These are phyloP conservation scores for Paradendryphiella salina DNA, from an alignment of 2,329 filamentous ascomycete species.

Conservation along the genomic window DNA sequence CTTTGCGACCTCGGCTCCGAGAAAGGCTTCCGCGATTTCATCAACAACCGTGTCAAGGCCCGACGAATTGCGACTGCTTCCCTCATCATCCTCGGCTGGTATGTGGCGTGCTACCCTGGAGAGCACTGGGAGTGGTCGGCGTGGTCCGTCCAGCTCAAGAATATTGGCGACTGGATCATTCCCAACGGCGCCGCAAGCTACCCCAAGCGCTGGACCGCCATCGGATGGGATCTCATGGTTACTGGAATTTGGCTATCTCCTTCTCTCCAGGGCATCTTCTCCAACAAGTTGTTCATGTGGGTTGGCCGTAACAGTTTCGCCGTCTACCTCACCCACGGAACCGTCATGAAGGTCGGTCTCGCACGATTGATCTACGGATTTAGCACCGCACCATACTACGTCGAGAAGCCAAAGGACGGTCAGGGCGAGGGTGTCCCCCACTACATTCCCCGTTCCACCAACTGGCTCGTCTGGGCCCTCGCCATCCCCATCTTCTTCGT, in stretches of 20 bases:
- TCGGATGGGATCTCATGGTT: conserved; percentile 55
- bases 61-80: conserved; percentile 47
- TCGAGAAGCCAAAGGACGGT: conserved; percentile 47
- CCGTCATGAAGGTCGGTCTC: conserved; percentile 56
- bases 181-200: conserved; percentile 53
- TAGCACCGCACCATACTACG: conserved; percentile 50
- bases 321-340: conserved; percentile 60
- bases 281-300: conserved; percentile 57
- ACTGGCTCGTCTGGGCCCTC: conserved; percentile 46
- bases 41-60: conserved; percentile 43
- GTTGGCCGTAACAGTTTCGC: conserved; percentile 60
- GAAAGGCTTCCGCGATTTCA: conserved; percentile 51
- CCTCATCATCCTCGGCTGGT: conserved; percentile 52
- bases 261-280: conserved; percentile 54
- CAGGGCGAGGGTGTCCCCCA: conserved; percentile 46
- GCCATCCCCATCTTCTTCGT: conserved; percentile 54
- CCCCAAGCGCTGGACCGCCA: conserved; percentile 49
- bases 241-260: conserved; percentile 58
- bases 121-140: conserved; percentile 55
- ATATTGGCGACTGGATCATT: conserved; percentile 52
- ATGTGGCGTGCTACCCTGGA: conserved; percentile 56
- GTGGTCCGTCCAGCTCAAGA: conserved; percentile 54
- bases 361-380: conserved; percentile 59
- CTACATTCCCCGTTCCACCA: conserved; percentile 49
- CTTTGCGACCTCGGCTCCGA: conserved; percentile 57